Conservation (phyloP, 1,284 basidiomycete genomes). For the Trichosporon asahii region DNA sequence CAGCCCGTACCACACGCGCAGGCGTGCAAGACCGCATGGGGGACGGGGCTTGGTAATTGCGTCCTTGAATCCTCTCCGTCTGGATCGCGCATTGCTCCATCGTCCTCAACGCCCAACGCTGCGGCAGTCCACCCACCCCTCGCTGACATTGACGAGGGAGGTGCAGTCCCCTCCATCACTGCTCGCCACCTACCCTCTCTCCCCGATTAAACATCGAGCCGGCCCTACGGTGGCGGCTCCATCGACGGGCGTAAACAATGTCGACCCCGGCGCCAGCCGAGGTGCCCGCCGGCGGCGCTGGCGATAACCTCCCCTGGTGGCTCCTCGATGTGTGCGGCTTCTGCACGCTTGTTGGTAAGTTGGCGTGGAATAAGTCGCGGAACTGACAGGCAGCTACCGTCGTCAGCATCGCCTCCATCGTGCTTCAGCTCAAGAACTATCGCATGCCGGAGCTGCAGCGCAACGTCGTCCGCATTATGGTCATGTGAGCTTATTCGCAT, state of each 20-base stretch:
- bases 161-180: neutral
- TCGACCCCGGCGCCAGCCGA: neutral
- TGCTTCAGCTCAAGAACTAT: slow-evolving; percentile 85
- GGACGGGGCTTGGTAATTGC: neutral
- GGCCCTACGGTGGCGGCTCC: neutral
- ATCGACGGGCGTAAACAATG: neutral
- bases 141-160: neutral
- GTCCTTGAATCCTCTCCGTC: neutral
- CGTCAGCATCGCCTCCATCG: slow-evolving; percentile 77
- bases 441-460: slow-evolving; percentile 72
- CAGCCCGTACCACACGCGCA: neutral
- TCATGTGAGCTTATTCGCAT: slow-evolving; percentile 60
- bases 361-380: too few species aligned
- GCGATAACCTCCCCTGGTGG: slow-evolving; percentile 44
- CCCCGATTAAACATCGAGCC: neutral
- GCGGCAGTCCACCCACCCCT: neutral
- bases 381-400: slow-evolving; percentile 59
- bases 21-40: neutral
- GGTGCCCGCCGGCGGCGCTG: slow-evolving; percentile 34
- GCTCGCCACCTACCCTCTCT: neutral
- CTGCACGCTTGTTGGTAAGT: slow-evolving; percentile 48
- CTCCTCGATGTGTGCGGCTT: slow-evolving; percentile 47
- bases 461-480: slow-evolving; percentile 91
- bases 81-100: neutral
- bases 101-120: neutral